Conservation (phyloP, 83 land plant genomes). For the Isoetes engelmannii region DNA sequence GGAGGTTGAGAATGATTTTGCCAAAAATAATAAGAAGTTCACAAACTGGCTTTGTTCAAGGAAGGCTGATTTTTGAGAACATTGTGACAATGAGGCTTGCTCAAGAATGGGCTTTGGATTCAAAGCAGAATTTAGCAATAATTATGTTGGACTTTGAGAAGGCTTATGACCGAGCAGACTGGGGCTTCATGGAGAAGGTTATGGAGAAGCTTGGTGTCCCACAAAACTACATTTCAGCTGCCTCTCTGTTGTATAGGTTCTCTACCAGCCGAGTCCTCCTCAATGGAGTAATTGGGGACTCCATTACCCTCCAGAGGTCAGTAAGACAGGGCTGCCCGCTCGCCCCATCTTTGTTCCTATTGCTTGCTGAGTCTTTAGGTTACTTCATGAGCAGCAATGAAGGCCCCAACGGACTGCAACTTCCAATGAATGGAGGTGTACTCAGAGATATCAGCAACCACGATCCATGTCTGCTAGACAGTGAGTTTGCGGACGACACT, state of each 20-base stretch:
- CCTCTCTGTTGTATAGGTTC: neutral
- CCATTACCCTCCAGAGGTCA: slow-evolving; percentile 3
- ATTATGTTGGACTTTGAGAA: neutral
- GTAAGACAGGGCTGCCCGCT: slow-evolving; percentile 22
- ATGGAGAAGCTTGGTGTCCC: slow-evolving; percentile 8
- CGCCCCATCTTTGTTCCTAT: slow-evolving; percentile 17
- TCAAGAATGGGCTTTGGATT: slow-evolving; percentile 9
- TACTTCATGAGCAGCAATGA: neutral
- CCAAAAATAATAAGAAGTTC: neutral
- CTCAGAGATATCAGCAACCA: too few relatives aligned
- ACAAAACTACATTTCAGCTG: slow-evolving; percentile 1
- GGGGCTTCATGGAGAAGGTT: slow-evolving; percentile 9
- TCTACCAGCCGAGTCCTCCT: slow-evolving; percentile 6
- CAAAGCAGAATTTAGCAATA: slow-evolving; percentile 9
- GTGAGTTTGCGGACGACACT: slow-evolving; percentile 21
- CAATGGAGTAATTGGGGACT: slow-evolving; percentile 3
- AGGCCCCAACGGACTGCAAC: neutral
- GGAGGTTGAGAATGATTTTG: neutral
- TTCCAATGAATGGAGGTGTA: neutral
- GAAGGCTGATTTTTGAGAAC: slow-evolving; percentile 5
- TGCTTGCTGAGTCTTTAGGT: slow-evolving; percentile 16
- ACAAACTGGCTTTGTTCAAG: slow-evolving; percentile 13
- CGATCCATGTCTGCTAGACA: too few relatives aligned
- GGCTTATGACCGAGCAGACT: slow-evolving; percentile 12
- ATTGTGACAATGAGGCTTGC: slow-evolving; percentile 1